These are phyloP conservation scores for Ustilago sp. DNA, from an alignment of 1,284 basidiomycete species.

Conservation along the genomic window DNA sequence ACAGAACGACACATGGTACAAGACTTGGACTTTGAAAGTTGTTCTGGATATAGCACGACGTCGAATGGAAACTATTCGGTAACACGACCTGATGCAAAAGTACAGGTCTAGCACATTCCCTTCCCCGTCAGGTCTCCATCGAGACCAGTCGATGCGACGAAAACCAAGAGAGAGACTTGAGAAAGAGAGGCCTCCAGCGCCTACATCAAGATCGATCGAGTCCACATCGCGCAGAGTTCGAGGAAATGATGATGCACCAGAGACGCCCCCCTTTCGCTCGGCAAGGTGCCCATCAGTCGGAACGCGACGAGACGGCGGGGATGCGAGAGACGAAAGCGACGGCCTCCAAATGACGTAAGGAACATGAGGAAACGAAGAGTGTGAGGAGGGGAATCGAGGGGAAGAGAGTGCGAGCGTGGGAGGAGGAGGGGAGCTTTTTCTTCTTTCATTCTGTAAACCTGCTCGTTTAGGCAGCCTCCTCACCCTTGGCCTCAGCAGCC, in stretches of 20 bases:
- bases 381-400: slow-evolving; percentile 11
- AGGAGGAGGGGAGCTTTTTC: slow-evolving; percentile 29
- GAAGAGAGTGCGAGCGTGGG: slow-evolving; percentile 11
- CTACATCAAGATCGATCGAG: neutral
- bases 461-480: slow-evolving; percentile 67
- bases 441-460: slow-evolving; percentile 43
- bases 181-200: slow-evolving; percentile 3
- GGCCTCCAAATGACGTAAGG: slow-evolving; percentile 46
- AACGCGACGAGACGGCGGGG: slow-evolving; percentile 17
- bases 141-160: slow-evolving; percentile 26
- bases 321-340: slow-evolving; percentile 49
- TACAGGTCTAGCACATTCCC: slow-evolving; percentile 46
- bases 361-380: slow-evolving; percentile 27
- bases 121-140: slow-evolving; percentile 25
- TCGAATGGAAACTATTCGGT: slow-evolving; percentile 41
- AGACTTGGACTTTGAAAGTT: slow-evolving; percentile 29
- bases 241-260: slow-evolving; percentile 1
- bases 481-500: slow-evolving; percentile 65
- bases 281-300: slow-evolving; percentile 28
- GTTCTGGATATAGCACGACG: slow-evolving; percentile 56
- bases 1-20: neutral
- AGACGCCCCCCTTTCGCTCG: neutral
- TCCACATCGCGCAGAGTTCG: slow-evolving; percentile 1
- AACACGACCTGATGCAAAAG: slow-evolving; percentile 31
- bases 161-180: neutral